A percentile compares a stretch with the other conserved stretches of the same genome.
These are phyloP conservation scores for Coprinopsis marcescibilis DNA, from an alignment of 768 basidiomycete genomes.

Conservation along the genomic window DNA sequence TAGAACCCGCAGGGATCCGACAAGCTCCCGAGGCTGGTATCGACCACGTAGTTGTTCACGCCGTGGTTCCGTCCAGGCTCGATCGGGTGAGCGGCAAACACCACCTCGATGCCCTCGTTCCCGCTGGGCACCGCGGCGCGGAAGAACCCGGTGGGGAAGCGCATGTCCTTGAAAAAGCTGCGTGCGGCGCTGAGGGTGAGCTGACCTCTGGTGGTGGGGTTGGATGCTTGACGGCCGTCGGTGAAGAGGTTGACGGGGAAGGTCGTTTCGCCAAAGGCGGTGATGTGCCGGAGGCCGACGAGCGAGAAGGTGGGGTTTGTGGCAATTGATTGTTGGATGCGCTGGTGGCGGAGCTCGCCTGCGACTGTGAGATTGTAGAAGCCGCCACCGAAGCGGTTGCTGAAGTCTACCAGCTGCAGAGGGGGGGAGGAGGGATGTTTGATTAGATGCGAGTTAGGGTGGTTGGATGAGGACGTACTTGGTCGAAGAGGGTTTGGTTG, in stretches of 20 bases:
- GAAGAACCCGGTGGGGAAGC: slow-evolving; percentile 14
- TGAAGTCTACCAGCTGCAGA: slow-evolving; percentile 15
- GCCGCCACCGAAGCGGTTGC: slow-evolving; percentile 15
- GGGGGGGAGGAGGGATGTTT: too few species aligned
- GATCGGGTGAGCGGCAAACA: slow-evolving; percentile 10
- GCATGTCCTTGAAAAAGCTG: slow-evolving; percentile 15
- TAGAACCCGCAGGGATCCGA: slow-evolving; percentile 13
- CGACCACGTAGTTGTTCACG: slow-evolving; percentile 12
- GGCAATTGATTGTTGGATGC: slow-evolving; percentile 14
- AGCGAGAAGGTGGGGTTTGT: slow-evolving; percentile 16
- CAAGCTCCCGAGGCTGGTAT: slow-evolving; percentile 9
- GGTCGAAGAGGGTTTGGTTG: slow-evolving; percentile 18
- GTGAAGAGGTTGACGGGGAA: slow-evolving; percentile 15
- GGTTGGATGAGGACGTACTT: slow-evolving; percentile 12
- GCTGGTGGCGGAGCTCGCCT: slow-evolving; percentile 11
- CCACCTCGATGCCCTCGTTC: not conserved
- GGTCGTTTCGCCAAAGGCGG: slow-evolving; percentile 13
- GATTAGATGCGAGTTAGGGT: not conserved
- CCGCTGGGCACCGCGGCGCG: slow-evolving; percentile 6
- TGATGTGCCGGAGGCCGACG: slow-evolving; percentile 12
- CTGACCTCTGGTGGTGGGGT: slow-evolving; percentile 2
- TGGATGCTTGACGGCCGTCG: slow-evolving; percentile 15
- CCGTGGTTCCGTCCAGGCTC: slow-evolving; percentile 13
- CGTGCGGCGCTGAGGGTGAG: slow-evolving; percentile 13
- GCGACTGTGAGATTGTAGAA: slow-evolving; percentile 16